Conservation (phyloP, 140 eudicot species). For the Erigeron philadelphicus region DNA sequence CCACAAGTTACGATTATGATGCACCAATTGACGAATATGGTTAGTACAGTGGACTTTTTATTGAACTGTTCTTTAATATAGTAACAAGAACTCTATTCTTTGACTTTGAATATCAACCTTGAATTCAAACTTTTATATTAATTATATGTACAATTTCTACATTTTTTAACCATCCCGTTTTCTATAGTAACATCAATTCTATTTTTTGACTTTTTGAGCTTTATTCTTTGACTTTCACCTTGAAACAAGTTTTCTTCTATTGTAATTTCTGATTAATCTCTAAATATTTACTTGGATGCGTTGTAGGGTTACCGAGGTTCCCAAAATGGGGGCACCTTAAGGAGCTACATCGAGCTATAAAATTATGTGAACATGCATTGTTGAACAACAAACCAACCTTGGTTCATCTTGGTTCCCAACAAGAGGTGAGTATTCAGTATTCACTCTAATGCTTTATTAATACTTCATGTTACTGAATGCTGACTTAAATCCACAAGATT, state of each 20-base stretch:
- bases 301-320: slow-evolving; percentile 75
- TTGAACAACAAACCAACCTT: slow-evolving; percentile 50
- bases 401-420: slow-evolving; percentile 61
- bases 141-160: no score
- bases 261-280: not conserved
- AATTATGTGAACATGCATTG: slow-evolving; percentile 63
- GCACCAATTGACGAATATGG: slow-evolving; percentile 98
- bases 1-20: slow-evolving; percentile 96
- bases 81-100: slow-evolving; percentile 14
- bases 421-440: slow-evolving; percentile 49
- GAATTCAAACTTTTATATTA: no score
- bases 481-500: not conserved
- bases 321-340: slow-evolving; percentile 97
- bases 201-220: not conserved
- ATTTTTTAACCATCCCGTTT: no score
- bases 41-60: slow-evolving; percentile 20
- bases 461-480: slow-evolving; percentile 9
- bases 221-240: slow-evolving; percentile 10
- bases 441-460: not conserved
- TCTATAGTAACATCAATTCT: no score
- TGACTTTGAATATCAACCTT: not conserved
- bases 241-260: slow-evolving; percentile 2
- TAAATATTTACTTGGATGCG: slow-evolving; percentile 16
- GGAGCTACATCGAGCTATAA: slow-evolving; percentile 87
- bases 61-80: slow-evolving; percentile 10